A percentile compares a stretch with the other conserved stretches of the same genome.
phyloP scores from a whole-genome alignment of 2,329 filamentous ascomycete species.

The Aspergillus clavatus region DNA sequence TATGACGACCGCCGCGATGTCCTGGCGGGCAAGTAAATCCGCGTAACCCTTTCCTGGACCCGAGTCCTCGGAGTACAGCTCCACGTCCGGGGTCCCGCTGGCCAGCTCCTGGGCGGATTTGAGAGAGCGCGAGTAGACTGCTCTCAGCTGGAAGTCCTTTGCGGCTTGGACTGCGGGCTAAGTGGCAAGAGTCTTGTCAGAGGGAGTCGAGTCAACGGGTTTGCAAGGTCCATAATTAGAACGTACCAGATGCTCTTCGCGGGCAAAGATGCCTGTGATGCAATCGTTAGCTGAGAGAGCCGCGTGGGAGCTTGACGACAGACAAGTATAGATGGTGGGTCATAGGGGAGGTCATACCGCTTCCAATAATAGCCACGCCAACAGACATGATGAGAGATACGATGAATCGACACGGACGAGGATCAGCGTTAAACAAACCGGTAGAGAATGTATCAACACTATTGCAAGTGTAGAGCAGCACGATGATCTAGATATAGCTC shows the following conservation, averaged over 20 bases:
- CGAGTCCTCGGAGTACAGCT: conserved; percentile 54
- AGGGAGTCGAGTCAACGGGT: not conserved
- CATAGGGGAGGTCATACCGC: conserved; percentile 41
- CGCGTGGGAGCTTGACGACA: no score
- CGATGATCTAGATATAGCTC: not conserved
- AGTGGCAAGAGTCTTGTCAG: conserved; percentile 2
- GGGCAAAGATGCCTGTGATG: conserved; percentile 50
- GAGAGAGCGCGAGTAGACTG: conserved; percentile 55
- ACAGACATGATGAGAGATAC: conserved; percentile 29
- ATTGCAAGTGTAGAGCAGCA: not conserved
- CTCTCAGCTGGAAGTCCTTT: conserved; percentile 46
- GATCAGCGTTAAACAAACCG: no score
- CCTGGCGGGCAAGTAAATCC: conserved; percentile 45
- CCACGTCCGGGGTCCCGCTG: conserved; percentile 33
- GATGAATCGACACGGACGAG: conserved; percentile 1
- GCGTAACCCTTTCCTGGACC: conserved; percentile 41
- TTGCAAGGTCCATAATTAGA: no score
- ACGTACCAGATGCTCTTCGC: conserved; percentile 51
- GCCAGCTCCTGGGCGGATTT: conserved; percentile 48
- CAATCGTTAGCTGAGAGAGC: no score
- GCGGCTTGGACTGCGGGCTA: conserved; percentile 50
- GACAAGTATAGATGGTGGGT: not conserved
- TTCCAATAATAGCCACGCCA: conserved; percentile 51
- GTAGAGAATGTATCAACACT: no score
- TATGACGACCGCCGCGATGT: conserved; percentile 50